These are phyloP conservation scores for Yarrowia hollandica DNA, from an alignment of 805 yeast genomes.

Conservation along the genomic window DNA sequence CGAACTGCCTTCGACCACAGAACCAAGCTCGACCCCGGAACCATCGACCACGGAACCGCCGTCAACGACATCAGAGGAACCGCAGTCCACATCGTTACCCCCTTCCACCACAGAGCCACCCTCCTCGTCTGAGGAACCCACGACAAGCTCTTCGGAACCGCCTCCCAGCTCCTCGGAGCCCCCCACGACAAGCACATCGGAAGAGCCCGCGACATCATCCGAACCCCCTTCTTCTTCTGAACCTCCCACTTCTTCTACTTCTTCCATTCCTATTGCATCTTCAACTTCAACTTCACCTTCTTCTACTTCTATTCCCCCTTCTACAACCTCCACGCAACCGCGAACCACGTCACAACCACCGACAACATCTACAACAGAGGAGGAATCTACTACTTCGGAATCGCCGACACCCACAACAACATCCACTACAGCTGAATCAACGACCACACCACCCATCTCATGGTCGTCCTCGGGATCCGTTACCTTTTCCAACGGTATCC, in stretches of 20 bases:
- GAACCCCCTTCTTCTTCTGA: background rate
- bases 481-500: conserved; percentile 19
- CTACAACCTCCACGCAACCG: background rate
- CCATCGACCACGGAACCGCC: background rate
- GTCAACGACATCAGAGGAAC: background rate
- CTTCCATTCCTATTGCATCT: too few relatives aligned
- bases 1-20: background rate
- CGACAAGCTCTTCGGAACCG: background rate
- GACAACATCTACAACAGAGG: background rate
- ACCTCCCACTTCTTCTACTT: background rate
- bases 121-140: background rate
- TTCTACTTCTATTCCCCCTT: background rate
- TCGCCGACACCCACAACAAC: background rate
- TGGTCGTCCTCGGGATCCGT: conserved; percentile 18
- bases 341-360: background rate
- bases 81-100: too few relatives aligned
- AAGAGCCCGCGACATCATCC: background rate
- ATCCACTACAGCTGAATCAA: background rate
- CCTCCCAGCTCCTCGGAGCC: background rate
- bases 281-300: background rate
- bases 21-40: background rate
- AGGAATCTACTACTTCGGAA: background rate
- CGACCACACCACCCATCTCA: conserved; percentile 10
- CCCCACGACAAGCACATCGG: background rate
- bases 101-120: background rate